Conservation (phyloP, 179 eudicot species). For the Sideroxylon spinosum region DNA sequence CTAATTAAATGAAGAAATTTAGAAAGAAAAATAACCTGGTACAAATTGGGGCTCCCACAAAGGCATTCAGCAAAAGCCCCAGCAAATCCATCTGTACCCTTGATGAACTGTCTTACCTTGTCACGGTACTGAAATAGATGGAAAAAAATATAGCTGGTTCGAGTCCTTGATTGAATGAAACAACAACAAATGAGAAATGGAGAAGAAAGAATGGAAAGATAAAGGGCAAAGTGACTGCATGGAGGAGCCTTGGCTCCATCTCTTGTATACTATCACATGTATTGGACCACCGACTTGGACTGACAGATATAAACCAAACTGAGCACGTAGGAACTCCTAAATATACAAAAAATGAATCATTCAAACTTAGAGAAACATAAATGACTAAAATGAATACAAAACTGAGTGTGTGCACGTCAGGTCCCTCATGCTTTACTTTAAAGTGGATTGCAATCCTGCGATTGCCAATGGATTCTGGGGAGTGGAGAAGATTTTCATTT, state of each 20-base stretch:
- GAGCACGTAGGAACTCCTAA: not conserved
- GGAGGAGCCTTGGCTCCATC: not conserved
- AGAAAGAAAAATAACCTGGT: constrained; percentile 50
- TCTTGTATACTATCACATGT: not conserved
- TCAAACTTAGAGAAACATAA: not conserved
- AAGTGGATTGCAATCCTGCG: not conserved
- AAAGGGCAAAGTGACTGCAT: not conserved
- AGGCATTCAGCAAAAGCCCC: constrained; percentile 99
- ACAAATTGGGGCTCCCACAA: constrained; percentile 92
- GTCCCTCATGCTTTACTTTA: not conserved
- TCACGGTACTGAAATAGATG: constrained; percentile 74
- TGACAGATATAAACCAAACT: not conserved
- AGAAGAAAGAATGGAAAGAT: not conserved
- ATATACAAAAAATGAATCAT: not conserved
- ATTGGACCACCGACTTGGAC: not conserved
- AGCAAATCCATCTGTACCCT: constrained; percentile 94
- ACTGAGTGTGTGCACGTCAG: not conserved
- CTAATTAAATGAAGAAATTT: not conserved
- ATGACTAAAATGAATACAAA: not conserved
- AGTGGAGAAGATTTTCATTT: not conserved
- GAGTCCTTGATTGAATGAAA: not conserved
- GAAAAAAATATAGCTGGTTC: constrained; percentile 15
- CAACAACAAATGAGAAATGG: not conserved
- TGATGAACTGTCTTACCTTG: constrained; percentile 79
- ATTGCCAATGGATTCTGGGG: constrained; percentile 5